A percentile compares a stretch with the other conserved stretches of the same genome.
These are phyloP conservation scores for Aplosporella prunicola DNA, from an alignment of 2,329 filamentous ascomycete species.

Conservation along the genomic window DNA sequence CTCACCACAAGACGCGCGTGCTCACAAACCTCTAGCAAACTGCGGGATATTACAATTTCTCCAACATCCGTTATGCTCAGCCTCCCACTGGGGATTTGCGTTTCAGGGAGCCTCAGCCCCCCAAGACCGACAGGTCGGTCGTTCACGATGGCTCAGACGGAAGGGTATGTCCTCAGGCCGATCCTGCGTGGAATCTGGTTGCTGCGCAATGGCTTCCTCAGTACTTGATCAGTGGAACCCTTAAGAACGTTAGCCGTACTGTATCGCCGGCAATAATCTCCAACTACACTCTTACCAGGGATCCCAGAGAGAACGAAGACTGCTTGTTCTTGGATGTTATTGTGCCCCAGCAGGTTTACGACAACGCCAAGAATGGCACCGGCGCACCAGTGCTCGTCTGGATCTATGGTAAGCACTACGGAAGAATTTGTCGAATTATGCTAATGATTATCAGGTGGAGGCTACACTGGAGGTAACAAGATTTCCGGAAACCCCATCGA, in stretches of 20 bases:
- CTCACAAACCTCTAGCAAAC: slow-evolving; percentile 30
- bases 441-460: slow-evolving; percentile 26
- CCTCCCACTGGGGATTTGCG: slow-evolving; percentile 43
- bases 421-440: slow-evolving; percentile 25
- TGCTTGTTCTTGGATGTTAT: slow-evolving; percentile 34
- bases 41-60: slow-evolving; percentile 44
- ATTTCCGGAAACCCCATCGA: slow-evolving; percentile 27
- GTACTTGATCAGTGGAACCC: slow-evolving; percentile 29
- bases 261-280: slow-evolving; percentile 33
- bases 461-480: slow-evolving; percentile 34
- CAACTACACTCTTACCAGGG: slow-evolving; percentile 14
- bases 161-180: slow-evolving; percentile 4
- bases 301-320: slow-evolving; percentile 19
- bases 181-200: not conserved
- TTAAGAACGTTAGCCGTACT: slow-evolving; percentile 30
- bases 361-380: slow-evolving; percentile 14
- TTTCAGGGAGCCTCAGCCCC: slow-evolving; percentile 40
- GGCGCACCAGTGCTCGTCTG: slow-evolving; percentile 31
- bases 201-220: not conserved
- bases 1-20: slow-evolving; percentile 18
- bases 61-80: slow-evolving; percentile 48
- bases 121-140: slow-evolving; percentile 33
- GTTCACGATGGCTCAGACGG: slow-evolving; percentile 38
- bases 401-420: slow-evolving; percentile 36
- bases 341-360: slow-evolving; percentile 27